phyloP scores from a whole-genome alignment of 208 protist species.

The Phytomonas sp. region DNA sequence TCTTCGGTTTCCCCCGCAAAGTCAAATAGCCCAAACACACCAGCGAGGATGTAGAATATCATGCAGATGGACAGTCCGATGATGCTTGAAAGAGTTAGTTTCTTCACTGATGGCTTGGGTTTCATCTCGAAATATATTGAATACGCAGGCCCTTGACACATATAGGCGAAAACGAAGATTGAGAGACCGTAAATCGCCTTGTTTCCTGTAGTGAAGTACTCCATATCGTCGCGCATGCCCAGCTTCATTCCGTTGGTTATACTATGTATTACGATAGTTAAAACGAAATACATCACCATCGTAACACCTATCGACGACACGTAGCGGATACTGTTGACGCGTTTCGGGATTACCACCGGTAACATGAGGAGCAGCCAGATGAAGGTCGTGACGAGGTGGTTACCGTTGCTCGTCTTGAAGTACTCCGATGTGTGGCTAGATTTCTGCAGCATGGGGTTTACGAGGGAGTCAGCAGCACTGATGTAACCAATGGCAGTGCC shows the following conservation, averaged over 20 bases:
- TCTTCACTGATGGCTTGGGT: constrained; percentile 19
- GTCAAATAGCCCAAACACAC: constrained; percentile 75
- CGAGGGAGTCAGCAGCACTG: constrained; percentile 46
- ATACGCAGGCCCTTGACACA: constrained; percentile 62
- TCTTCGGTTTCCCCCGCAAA: constrained; percentile 40
- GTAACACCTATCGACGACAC: constrained; percentile 51
- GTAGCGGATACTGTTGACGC: constrained; percentile 72
- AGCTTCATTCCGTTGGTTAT: constrained; percentile 28
- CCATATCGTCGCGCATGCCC: constrained; percentile 24
- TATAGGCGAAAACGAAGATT: constrained; percentile 68
- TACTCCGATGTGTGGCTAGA: constrained; percentile 25
- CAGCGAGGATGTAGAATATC: constrained; percentile 53
- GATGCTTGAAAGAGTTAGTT: constrained; percentile 36
- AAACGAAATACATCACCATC: constrained; percentile 67
- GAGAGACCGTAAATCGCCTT: constrained; percentile 42
- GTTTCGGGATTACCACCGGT: constrained; percentile 34
- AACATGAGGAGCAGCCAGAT: constrained; percentile 56
- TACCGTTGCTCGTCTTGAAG: constrained; percentile 28
- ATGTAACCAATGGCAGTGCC: constrained; percentile 72
- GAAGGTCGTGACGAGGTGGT: constrained; percentile 25
- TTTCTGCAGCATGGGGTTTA: constrained; percentile 37
- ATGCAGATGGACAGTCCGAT: constrained; percentile 51
- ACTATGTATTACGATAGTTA: constrained; percentile 49
- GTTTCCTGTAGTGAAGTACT: constrained; percentile 39
- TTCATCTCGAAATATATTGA: constrained; percentile 50